Base-by-base conservation (phyloP, 768 basidiomycete species). In the Podaxis sp. region DNA sequence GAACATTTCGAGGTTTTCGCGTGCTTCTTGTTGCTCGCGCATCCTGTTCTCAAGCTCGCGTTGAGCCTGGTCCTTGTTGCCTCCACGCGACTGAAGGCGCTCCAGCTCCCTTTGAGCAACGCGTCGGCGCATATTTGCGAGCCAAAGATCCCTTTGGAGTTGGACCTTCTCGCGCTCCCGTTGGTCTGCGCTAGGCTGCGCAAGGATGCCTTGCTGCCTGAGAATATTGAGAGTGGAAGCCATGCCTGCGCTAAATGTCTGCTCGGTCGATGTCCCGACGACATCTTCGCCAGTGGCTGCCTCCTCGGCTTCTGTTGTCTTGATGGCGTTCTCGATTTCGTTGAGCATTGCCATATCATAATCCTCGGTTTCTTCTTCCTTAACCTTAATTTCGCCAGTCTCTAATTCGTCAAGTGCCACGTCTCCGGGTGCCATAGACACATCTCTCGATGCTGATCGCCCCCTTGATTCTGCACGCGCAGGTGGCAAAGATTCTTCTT, bases 41-140 rank as follows among this genome's bases (percentile, higher is more conserved):
- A 89, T 74, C 61, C 93, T 85, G 70, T 98, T 98, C 77, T 98
- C 95, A 72, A 94, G 95, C 75, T 99, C 97, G 58, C 96, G 84
- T 66, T 91, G 90, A 19, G 93, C 89, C 75, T 99, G 96, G 71
- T 97, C 96, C 75, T 90, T 96, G 70, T 87, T 88, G 48, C 80
- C 82, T 5, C 95, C 94, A 46, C 94, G 85, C 2, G 88, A 79
- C 69, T 88, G 87, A 65, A 92, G 74, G 46, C 82, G 82, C 62
- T 97, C 95, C 58, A 90, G 68, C 68, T 98, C 96, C 22, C 94
- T 85, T 68, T 92, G 87, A 12, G 89, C 84, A 54, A 89, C 78
- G 61, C 87, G 82, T 39, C 82, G 82, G 48, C 95, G 86, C 71
- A 95, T 88, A 59, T 95, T 90, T 2, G 93, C 89, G 4, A 98